Conservation (phyloP, 768 basidiomycete species). For the Hericium erinaceus region DNA sequence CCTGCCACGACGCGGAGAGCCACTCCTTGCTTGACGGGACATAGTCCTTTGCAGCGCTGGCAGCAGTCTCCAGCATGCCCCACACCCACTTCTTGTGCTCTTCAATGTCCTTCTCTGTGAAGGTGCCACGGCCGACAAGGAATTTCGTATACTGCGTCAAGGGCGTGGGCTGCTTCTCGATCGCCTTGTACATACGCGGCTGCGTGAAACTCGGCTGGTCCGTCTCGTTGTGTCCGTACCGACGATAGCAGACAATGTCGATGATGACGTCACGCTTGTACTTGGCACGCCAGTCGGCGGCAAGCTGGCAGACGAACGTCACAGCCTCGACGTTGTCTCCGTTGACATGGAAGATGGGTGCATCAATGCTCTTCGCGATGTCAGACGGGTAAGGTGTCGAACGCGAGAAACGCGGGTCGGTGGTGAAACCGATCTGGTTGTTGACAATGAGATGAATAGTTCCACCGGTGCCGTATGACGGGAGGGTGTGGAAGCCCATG, state of each 20-base stretch:
- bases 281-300: slow-evolving; percentile 95
- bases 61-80: slow-evolving; percentile 96
- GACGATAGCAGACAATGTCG: slow-evolving; percentile 98
- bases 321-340: slow-evolving; percentile 98
- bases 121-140: slow-evolving; percentile 83
- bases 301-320: slow-evolving; percentile 96
- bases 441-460: slow-evolving; percentile 98
- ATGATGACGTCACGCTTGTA: slow-evolving; percentile 99
- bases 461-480: slow-evolving; percentile 93
- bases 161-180: slow-evolving; percentile 87
- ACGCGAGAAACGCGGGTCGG: slow-evolving; percentile 93
- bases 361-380: slow-evolving; percentile 95
- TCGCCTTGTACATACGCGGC: slow-evolving; percentile 96
- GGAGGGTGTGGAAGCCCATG: slow-evolving; percentile 95
- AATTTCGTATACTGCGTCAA: slow-evolving; percentile 89
- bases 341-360: slow-evolving; percentile 99
- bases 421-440: slow-evolving; percentile 99
- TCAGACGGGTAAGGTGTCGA: slow-evolving; percentile 98
- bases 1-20: slow-evolving; percentile 96
- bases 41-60: slow-evolving; percentile 92
- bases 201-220: slow-evolving; percentile 99
- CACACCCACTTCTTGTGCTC: slow-evolving; percentile 99
- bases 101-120: slow-evolving; percentile 92
- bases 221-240: slow-evolving; percentile 99
- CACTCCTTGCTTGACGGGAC: slow-evolving; percentile 92